Conservation (phyloP, 2,329 filamentous ascomycete genomes). For the Simplicillium aogashimaense region DNA sequence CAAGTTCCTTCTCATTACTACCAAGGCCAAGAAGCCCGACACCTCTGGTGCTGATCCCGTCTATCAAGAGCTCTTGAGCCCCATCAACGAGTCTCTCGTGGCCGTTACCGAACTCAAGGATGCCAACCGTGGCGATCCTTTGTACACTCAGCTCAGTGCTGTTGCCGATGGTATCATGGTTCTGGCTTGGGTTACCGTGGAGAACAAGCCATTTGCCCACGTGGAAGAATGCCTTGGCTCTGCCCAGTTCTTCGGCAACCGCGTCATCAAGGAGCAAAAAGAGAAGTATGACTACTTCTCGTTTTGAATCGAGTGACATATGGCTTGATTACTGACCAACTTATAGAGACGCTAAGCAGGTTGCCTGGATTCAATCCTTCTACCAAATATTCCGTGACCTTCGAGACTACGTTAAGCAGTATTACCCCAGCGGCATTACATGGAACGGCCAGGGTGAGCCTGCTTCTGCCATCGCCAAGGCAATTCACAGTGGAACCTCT, state of each 20-base stretch:
- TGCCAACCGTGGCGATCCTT: slow-evolving; percentile 61
- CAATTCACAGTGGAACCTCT: slow-evolving; percentile 35
- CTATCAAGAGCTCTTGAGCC: slow-evolving; percentile 72
- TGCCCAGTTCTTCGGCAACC: slow-evolving; percentile 90
- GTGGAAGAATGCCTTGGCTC: slow-evolving; percentile 75
- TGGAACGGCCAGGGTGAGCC: slow-evolving; percentile 79
- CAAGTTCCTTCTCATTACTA: slow-evolving; percentile 77
- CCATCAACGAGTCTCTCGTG: slow-evolving; percentile 74
- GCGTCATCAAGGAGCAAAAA: slow-evolving; percentile 84
- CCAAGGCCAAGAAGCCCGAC: slow-evolving; percentile 87
- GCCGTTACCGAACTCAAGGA: slow-evolving; percentile 75
- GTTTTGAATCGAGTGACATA: too few species aligned
- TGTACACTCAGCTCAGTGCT: slow-evolving; percentile 75
- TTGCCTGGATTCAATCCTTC: slow-evolving; percentile 88
- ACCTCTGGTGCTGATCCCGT: slow-evolving; percentile 45
- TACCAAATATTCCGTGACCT: slow-evolving; percentile 84
- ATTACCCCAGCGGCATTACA: slow-evolving; percentile 67
- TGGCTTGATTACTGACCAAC: neutral
- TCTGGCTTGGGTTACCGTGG: slow-evolving; percentile 82
- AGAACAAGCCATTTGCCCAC: slow-evolving; percentile 73
- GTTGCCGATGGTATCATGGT: slow-evolving; percentile 86
- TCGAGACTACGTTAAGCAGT: slow-evolving; percentile 71
- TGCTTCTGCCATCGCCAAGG: slow-evolving; percentile 54
- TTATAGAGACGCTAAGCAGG: slow-evolving; percentile 63
- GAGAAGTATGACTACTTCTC: slow-evolving; percentile 36